Evolutionary conservation across 352 stramenopile species (phyloP), one percentile per base, ranked within the genome.

Genomic region (Globisporangium spinosum): DNA sequence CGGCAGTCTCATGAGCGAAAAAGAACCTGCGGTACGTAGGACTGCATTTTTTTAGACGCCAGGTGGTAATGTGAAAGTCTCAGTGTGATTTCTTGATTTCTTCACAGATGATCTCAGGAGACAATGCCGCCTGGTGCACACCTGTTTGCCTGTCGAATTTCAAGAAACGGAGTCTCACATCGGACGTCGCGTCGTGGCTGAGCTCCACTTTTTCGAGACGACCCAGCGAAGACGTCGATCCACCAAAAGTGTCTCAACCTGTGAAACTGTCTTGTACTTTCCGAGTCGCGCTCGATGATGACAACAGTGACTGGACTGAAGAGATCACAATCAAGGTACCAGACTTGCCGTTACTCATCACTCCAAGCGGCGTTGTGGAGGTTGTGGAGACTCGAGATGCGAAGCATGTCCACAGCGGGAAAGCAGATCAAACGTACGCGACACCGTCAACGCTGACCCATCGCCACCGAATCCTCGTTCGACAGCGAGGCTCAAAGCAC

Each of bases 381-480:
- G 49, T 76, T 29, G 40, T 70, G 55, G 74, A 84, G 13, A 40
- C 49, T 2, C 40, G 32, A 6, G 58, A 63, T 8, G 57, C 43
- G 64, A 77, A 63, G 57, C 57, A n/a, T 17, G 35, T 60, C 43
- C 38, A 59, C 3, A 68, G 64, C 40, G 47, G 53, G 0, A 68
- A 67, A 47, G n/a, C 71, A 15, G 63, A 65, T 2, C 35, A 65
- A 5, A 35, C 74, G 34, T 94, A 91, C 70, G 70, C 77, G 17
- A 12, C 68, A 0, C 74, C 83, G 20, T 81, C 82, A 17, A 84
- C 79, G 0, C 71, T 82, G 10, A 84, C 77, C 0, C 66, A 75
- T 10, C 71, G 85, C 60, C 76, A 85, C 58, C 78, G 85, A 51
- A 61, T 89, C n/a, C 60, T 95, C 2, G 74, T 95, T 49, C 85